Base-by-base conservation (phyloP, 495 filamentous ascomycete genomes). In the Daldinia grandis region DNA sequence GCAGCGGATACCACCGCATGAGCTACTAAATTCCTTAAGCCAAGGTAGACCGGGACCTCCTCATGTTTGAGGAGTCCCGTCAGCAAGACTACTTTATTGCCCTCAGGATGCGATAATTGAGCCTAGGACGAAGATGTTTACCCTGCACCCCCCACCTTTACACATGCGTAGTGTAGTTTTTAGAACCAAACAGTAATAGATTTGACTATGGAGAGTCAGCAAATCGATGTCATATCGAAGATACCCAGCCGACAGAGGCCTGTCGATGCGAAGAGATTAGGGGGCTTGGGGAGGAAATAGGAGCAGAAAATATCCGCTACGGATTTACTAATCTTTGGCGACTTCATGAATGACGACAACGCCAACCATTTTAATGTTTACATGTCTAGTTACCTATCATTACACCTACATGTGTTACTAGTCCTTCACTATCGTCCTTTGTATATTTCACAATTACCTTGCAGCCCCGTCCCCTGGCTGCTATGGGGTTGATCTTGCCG, bases 1-100 rank as follows among this genome's bases (percentile, higher is more conserved):
- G 82, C 85, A 87, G 65, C 86, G 93, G 56, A 84, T 98, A 73
- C 94, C 93, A 5, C 94, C 94, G 2, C 87, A 90, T 69, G 88
- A 93, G 71, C 83, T 98, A 31, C 90, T 97, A 71, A 90, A 82
- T 69, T 78, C 77, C 28, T 62, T 85, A 51, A 76, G 76, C 40
- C 79, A 76, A 62, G 76, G 78, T 33, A 74, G 78, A 51, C 61
- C 76, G 0, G 83, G 82, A 0, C 78, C 74, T 50, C 83, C 82
- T 25, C 76, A 79, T 10, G 81, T 85, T 27, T 84, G 69, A 81
- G 51, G 12, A 47, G 4, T 14, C 8, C 5, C 12, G 19, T 33
- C 49, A 17, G 35, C 57, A 53, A 15, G 42, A n/a, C 54, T 21
- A 35, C 17, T 44, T 49, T 50, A 21, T 37, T 55, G 15, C 35